A percentile compares a stretch with the other conserved stretches of the same genome.
phyloP scores from a whole-genome alignment of 2,329 filamentous ascomycete species.

The Aspergillus intermedius region DNA sequence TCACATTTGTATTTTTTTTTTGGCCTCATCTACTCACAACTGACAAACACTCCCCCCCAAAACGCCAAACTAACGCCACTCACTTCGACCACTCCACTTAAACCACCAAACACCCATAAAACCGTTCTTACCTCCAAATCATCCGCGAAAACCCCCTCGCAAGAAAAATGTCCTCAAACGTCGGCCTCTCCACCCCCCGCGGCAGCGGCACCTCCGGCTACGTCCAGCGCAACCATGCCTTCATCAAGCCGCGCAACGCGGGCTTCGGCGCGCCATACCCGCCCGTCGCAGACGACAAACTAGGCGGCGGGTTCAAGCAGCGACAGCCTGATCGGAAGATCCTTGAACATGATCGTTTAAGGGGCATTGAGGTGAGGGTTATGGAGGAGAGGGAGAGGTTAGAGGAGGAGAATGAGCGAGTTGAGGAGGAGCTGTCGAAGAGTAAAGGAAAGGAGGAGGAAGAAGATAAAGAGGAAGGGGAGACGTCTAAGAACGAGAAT shows the following conservation, averaged over 20 bases:
- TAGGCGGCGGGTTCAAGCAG: slow-evolving; percentile 52
- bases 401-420: slow-evolving; percentile 66
- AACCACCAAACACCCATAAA: neutral
- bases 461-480: slow-evolving; percentile 6
- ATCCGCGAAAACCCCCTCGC: neutral
- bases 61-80: neutral
- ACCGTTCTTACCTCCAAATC: slow-evolving; percentile 2
- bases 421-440: slow-evolving; percentile 67
- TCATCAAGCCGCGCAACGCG: slow-evolving; percentile 72
- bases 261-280: slow-evolving; percentile 66
- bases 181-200: slow-evolving; percentile 87
- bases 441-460: slow-evolving; percentile 51
- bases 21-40: no score
- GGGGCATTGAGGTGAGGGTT: slow-evolving; percentile 87
- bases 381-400: slow-evolving; percentile 82
- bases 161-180: slow-evolving; percentile 79
- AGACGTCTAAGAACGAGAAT: slow-evolving; percentile 6
- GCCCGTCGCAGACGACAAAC: slow-evolving; percentile 14
- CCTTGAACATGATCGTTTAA: slow-evolving; percentile 85
- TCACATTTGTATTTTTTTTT: no score
- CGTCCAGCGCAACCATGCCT: slow-evolving; percentile 90
- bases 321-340: slow-evolving; percentile 88
- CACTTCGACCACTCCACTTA: neutral
- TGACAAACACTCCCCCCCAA: neutral
- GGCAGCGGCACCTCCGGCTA: slow-evolving; percentile 96